Percentiles rank a stretch among this genome's conserved stretches.
Evolutionary conservation across 345 rosid genomes (phyloP).

Genomic region (Arabis alpina): DNA sequence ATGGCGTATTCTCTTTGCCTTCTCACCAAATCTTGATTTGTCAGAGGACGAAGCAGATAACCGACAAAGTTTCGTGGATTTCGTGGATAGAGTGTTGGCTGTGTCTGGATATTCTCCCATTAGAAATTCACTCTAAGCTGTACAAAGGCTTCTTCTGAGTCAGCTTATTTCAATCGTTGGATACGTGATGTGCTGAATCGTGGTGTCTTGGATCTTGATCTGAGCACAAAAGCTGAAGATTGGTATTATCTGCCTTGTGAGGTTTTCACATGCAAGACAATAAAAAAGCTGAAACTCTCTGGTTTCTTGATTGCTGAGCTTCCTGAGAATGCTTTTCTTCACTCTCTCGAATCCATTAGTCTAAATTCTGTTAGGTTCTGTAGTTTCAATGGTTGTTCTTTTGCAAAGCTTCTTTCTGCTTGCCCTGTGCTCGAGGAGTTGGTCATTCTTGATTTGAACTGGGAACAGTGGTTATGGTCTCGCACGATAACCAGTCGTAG

Average conservation of each 20-base stretch:
- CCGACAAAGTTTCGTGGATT: not conserved
- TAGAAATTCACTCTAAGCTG: not conserved
- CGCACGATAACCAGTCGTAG: too few relatives aligned
- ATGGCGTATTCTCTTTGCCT: constrained; percentile 1
- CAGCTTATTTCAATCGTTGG: constrained; percentile 1
- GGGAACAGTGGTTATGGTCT: too few relatives aligned
- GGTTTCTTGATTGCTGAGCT: not conserved
- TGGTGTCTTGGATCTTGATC: not conserved
- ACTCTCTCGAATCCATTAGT: not conserved
- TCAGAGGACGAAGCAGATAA: not conserved
- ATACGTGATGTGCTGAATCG: not conserved
- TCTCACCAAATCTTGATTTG: not conserved
- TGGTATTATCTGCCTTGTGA: not conserved
- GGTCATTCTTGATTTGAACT: too few relatives aligned
- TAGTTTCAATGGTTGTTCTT: too few relatives aligned
- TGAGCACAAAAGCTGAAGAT: too few relatives aligned
- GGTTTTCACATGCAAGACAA: not conserved
- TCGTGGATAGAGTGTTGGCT: constrained; percentile 7
- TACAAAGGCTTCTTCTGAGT: too few relatives aligned
- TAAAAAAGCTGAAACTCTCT: not conserved
- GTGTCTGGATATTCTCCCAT: not conserved
- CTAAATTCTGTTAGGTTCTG: not conserved
- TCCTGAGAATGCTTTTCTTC: not conserved
- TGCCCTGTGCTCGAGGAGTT: not conserved
- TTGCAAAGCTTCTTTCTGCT: constrained; percentile 15